These are phyloP conservation scores for Dictyostelium capitatum DNA, from an alignment of 78 protist species.

Conservation along the genomic window DNA sequence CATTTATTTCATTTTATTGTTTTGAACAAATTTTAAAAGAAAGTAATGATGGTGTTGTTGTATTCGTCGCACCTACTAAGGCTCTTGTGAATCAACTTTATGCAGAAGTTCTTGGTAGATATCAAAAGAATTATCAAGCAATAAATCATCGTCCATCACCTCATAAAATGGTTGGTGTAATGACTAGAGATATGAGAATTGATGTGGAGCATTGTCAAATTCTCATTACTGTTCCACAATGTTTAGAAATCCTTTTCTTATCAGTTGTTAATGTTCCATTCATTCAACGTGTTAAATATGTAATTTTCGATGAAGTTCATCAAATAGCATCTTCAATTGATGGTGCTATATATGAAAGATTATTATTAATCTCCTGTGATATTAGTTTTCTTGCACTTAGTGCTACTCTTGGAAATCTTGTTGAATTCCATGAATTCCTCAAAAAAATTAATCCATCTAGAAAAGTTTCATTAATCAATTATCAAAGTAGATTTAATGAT, in stretches of 20 bases:
- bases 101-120: conserved; percentile 69
- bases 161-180: conserved; percentile 54
- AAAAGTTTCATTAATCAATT: conserved; percentile 26
- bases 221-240: conserved; percentile 80
- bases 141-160: conserved; percentile 1
- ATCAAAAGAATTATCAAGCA: conserved; percentile 17
- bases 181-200: conserved; percentile 63
- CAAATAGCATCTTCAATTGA: conserved; percentile 47
- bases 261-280: conserved; percentile 47
- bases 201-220: conserved; percentile 76
- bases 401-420: conserved; percentile 93
- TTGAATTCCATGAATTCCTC: conserved; percentile 80
- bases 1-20: conserved; percentile 90
- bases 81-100: conserved; percentile 92
- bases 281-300: conserved; percentile 76
- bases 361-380: conserved; percentile 65
- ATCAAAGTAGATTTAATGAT: conserved; percentile 79
- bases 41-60: conserved; percentile 76
- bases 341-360: conserved; percentile 90
- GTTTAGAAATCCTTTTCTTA: conserved; percentile 73
- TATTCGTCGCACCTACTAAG: conserved; percentile 94
- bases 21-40: conserved; percentile 82
- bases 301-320: conserved; percentile 96
- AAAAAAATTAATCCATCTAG: conserved; percentile 32
- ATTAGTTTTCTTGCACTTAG: conserved; percentile 95